These are phyloP conservation scores for sweet orange (Citrus sinensis) DNA, from an alignment of 345 rosid species.

Conservation along the genomic window DNA sequence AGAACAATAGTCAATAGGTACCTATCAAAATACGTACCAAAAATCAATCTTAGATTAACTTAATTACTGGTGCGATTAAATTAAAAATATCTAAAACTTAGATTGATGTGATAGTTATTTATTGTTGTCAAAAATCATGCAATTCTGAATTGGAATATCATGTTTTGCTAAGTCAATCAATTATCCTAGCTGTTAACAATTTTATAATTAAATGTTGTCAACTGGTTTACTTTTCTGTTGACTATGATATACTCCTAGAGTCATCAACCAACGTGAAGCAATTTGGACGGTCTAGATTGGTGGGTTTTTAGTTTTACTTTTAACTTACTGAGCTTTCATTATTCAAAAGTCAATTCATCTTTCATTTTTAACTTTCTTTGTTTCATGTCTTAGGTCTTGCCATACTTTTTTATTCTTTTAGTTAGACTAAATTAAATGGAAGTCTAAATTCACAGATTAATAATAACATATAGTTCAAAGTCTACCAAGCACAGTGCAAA, in stretches of 20 bases:
- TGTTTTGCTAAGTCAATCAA: slow-evolving; percentile 26
- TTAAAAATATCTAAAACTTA: neutral
- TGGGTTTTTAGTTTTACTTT: neutral
- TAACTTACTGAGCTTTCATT: neutral
- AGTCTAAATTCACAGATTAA: too few relatives aligned
- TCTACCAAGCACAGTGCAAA: too few relatives aligned
- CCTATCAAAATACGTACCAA: neutral
- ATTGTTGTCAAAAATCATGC: neutral
- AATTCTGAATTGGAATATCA: neutral
- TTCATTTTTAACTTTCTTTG: too few relatives aligned
- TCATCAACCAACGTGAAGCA: slow-evolving; percentile 18
- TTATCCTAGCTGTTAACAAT: slow-evolving; percentile 19
- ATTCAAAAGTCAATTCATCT: neutral
- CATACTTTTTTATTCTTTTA: too few relatives aligned
- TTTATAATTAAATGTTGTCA: slow-evolving; percentile 22
- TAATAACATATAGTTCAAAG: too few relatives aligned
- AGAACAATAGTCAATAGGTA: too few relatives aligned
- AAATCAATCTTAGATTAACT: too few relatives aligned
- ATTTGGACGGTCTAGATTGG: slow-evolving; percentile 27
- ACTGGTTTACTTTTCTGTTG: slow-evolving; percentile 36
- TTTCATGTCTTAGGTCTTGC: too few relatives aligned
- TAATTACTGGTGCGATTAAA: neutral
- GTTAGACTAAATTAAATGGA: too few relatives aligned
- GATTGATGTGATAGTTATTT: slow-evolving; percentile 13
- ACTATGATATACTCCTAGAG: slow-evolving; percentile 9